These are phyloP conservation scores for Phytopythium ostracodes DNA, from an alignment of 352 stramenopile genomes.

Conservation along the genomic window DNA sequence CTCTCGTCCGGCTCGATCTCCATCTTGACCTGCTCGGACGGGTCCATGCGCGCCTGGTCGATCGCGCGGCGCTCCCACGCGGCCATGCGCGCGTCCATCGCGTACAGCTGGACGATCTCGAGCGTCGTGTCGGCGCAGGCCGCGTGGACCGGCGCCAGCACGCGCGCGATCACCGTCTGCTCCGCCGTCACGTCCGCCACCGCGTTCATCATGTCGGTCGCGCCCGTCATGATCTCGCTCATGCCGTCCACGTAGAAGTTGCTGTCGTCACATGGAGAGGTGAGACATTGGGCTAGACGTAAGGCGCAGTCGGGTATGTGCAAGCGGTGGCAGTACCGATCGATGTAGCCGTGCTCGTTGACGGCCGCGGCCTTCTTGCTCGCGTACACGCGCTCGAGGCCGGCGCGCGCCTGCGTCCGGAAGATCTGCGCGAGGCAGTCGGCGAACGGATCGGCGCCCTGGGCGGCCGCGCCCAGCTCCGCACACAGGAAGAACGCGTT, in stretches of 20 bases:
- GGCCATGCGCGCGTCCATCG: constrained; percentile 58
- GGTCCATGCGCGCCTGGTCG: constrained; percentile 42
- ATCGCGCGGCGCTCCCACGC: constrained; percentile 76
- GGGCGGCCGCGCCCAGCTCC: constrained; percentile 26
- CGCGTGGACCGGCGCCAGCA: constrained; percentile 62
- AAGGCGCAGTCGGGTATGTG: not conserved
- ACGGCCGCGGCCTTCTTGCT: constrained; percentile 53
- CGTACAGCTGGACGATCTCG: constrained; percentile 74
- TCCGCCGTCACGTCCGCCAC: constrained; percentile 59
- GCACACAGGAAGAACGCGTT: constrained; percentile 49
- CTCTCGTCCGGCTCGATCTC: constrained; percentile 70
- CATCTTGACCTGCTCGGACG: constrained; percentile 17
- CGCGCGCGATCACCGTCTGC: constrained; percentile 25
- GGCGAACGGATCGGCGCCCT: constrained; percentile 30
- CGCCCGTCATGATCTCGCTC: constrained; percentile 61
- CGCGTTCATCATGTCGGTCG: constrained; percentile 77
- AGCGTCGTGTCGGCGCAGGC: constrained; percentile 45
- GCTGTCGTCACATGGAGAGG: constrained; percentile 6
- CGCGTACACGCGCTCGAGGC: constrained; percentile 43
- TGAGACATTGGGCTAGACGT: not conserved
- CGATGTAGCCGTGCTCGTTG: constrained; percentile 83
- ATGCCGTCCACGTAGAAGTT: constrained; percentile 77
- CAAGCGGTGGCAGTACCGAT: constrained; percentile 23
- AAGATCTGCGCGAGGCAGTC: constrained; percentile 52
- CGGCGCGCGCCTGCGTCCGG: constrained; percentile 39